A percentile compares a stretch with the other conserved stretches of the same genome.
Conservation (phyloP, 116 monocot species). For the Thalassia testudinum region DNA sequence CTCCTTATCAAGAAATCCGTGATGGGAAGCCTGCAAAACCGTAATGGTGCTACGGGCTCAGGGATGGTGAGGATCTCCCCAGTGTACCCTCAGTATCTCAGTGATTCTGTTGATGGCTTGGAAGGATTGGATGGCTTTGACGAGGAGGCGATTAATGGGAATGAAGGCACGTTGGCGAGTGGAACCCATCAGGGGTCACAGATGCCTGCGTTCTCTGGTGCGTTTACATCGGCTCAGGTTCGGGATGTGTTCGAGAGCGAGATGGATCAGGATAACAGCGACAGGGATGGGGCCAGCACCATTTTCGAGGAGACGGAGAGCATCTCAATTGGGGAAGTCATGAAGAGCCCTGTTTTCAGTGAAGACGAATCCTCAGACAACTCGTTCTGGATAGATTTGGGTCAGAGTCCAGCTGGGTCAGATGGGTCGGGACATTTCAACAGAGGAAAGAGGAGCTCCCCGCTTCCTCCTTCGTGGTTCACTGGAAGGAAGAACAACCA, state of each 20-base stretch:
- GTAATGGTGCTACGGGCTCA: slow-evolving; percentile 52
- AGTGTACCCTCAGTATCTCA: slow-evolving; percentile 78
- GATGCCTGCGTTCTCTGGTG: slow-evolving; percentile 85
- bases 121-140: slow-evolving; percentile 22
- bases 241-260: slow-evolving; percentile 67
- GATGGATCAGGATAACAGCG: slow-evolving; percentile 75
- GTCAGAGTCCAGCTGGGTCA: slow-evolving; percentile 67
- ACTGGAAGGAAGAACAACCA: slow-evolving; percentile 37
- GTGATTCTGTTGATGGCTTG: slow-evolving; percentile 74
- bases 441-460: slow-evolving; percentile 47
- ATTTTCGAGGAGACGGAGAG: slow-evolving; percentile 83
- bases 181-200: slow-evolving; percentile 25
- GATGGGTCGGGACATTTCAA: slow-evolving; percentile 32
- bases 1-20: slow-evolving; percentile 77
- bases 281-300: slow-evolving; percentile 72
- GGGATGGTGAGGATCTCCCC: slow-evolving; percentile 86
- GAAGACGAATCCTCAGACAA: slow-evolving; percentile 14
- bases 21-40: slow-evolving; percentile 57
- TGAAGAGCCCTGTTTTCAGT: slow-evolving; percentile 16
- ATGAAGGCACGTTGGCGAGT: slow-evolving; percentile 17
- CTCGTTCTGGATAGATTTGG: slow-evolving; percentile 87
- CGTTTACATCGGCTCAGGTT: slow-evolving; percentile 69
- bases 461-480: slow-evolving; percentile 38
- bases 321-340: slow-evolving; percentile 33
- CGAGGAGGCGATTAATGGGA: slow-evolving; percentile 20